These are phyloP conservation scores for Arabidopsis hybrid DNA, from an alignment of 441 rosid species.

Conservation along the genomic window DNA sequence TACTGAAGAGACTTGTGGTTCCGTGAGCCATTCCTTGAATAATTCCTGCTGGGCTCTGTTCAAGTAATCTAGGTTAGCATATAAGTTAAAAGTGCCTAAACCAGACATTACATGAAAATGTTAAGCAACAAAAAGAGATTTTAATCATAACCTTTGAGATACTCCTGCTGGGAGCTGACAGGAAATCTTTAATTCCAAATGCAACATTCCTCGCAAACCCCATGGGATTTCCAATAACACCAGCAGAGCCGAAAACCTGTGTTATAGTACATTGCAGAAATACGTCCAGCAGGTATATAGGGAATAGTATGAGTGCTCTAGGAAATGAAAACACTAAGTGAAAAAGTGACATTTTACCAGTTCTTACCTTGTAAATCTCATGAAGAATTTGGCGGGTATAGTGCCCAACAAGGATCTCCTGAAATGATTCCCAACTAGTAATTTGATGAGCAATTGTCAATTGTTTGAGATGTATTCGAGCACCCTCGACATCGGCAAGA, in stretches of 20 bases:
- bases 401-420: conserved; percentile 87
- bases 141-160: conserved; percentile 67
- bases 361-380: conserved; percentile 93
- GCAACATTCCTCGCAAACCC: conserved; percentile 98
- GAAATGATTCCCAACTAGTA: conserved; percentile 96
- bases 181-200: conserved; percentile 89
- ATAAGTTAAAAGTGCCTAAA: conserved; percentile 11
- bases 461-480: conserved; percentile 85
- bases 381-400: conserved; percentile 89
- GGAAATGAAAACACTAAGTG: conserved; percentile 15
- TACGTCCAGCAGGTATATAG: conserved; percentile 11
- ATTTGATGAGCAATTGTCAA: conserved; percentile 86
- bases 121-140: conserved; percentile 24
- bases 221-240: conserved; percentile 98
- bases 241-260: conserved; percentile 98
- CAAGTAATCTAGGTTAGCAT: conserved; percentile 42
- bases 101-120: conserved; percentile 3
- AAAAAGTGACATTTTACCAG: conserved; percentile 9
- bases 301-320: conserved; percentile 9
- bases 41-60: conserved; percentile 92
- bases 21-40: conserved; percentile 96
- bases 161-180: conserved; percentile 88
- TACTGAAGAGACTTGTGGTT: conserved; percentile 90
- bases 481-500: conserved; percentile 98
- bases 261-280: conserved; percentile 11